phyloP scores from a whole-genome alignment of 1,284 basidiomycete species.

The Leccinum subrobustum region DNA sequence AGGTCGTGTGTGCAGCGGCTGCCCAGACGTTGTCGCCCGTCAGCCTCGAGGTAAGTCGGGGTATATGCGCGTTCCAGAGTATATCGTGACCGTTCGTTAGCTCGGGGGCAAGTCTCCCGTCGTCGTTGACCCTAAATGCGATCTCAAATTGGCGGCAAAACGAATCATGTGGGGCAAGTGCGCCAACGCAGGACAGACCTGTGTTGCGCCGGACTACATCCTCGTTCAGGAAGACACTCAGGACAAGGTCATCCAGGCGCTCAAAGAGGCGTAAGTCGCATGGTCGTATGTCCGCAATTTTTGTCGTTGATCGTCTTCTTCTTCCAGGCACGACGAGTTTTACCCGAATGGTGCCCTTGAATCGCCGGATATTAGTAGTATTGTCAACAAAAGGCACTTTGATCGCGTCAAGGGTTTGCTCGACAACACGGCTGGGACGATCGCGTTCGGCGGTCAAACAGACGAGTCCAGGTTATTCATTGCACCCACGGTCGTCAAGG shows the following conservation, averaged over 20 bases:
- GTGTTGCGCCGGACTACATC: conserved; percentile 80
- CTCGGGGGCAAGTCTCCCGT: conserved; percentile 73
- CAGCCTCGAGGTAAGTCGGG: conserved; percentile 63
- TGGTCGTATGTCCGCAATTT: not conserved
- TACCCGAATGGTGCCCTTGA: conserved; percentile 49
- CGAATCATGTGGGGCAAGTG: conserved; percentile 82
- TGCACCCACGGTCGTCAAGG: conserved; percentile 66
- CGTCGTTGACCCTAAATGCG: conserved; percentile 69
- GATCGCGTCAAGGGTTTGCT: conserved; percentile 63
- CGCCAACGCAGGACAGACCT: conserved; percentile 74
- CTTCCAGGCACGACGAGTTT: conserved; percentile 48
- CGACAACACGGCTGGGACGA: conserved; percentile 65
- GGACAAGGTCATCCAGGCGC: conserved; percentile 58
- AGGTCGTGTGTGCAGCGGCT: conserved; percentile 79
- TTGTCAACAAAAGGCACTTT: conserved; percentile 56
- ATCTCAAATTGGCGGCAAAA: conserved; percentile 57
- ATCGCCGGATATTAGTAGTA: conserved; percentile 45
- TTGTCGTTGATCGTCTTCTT: not conserved
- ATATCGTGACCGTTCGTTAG: conserved; percentile 16
- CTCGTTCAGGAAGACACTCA: conserved; percentile 66
- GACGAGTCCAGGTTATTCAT: conserved; percentile 61
- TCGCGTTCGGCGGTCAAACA: conserved; percentile 70
- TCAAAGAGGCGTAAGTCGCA: conserved; percentile 56
- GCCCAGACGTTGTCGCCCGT: conserved; percentile 85
- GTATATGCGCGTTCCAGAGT: not conserved